Base-by-base conservation (phyloP, 495 filamentous ascomycete species). In the Letharia columbiana region DNA sequence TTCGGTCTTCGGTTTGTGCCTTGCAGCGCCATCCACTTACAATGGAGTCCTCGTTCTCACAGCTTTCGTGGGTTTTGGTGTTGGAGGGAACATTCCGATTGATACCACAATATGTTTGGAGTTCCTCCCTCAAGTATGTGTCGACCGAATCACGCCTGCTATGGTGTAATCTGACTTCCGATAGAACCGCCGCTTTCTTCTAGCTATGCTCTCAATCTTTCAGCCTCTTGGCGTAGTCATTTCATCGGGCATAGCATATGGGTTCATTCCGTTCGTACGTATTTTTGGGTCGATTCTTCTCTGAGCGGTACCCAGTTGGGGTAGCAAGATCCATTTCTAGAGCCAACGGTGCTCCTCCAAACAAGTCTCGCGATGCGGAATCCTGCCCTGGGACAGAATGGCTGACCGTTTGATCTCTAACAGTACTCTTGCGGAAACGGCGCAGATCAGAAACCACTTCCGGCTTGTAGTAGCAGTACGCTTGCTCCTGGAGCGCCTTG, bases 41-140 rank as follows among this genome's bases (percentile, higher is more conserved):
- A 68, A 65, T 56, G 71, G 73, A 28, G 76, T 80, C 45, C 73
- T 80, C 15, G 74, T 80, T 28, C 71, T 81, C 1, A 78, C 78
- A 20, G 80, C 80, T 0, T 79, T 82, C 60, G 71, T 74, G 47
- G 78, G 79, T 13, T 80, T 82, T 67, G 80, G 78, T 23, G 73
- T 81, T 31, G 79, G 80, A 64, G 80, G 80, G 7, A 82, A 82
- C 65, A 79, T 81, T 11, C 80, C 80, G 5, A 81, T 82, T 67
- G 80, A 82, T 65, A 80, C 79, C 1, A 80, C 79, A 7, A 81
- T 82, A 45, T 76, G 72, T 45, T 70, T 81, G 12, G 80, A 82
- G 59, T 82, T 81, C 66, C 73, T 81, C 9, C 80, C 80, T 17
- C 73, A 77, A 66, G 71, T 73, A 67, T 56, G 61, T 35, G 62